These are phyloP conservation scores for Penicillium polonicum DNA, from an alignment of 2,329 filamentous ascomycete genomes.

Conservation along the genomic window DNA sequence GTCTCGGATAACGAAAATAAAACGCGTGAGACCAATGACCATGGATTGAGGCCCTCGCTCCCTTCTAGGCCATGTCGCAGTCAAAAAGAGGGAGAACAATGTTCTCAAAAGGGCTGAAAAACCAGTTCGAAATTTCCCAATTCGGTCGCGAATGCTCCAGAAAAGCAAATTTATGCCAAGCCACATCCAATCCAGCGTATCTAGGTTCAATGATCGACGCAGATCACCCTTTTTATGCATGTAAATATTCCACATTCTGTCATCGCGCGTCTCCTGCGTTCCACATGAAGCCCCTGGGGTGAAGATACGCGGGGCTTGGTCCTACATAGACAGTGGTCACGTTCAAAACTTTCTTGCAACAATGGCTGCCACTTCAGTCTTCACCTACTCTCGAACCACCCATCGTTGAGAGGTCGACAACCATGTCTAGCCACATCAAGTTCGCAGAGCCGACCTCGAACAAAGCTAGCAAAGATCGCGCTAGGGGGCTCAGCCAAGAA, in stretches of 20 bases:
- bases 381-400: conserved; percentile 16
- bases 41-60: background rate
- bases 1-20: conserved; percentile 2
- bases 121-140: background rate
- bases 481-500: conserved; percentile 13
- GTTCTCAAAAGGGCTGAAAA: background rate
- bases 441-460: conserved; percentile 22
- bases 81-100: background rate
- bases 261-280: conserved; percentile 28
- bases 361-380: conserved; percentile 17
- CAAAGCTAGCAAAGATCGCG: conserved; percentile 2
- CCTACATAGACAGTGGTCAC: conserved; percentile 17
- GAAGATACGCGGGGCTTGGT: conserved; percentile 27
- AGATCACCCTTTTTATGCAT: conserved; percentile 20
- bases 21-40: background rate
- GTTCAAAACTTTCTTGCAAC: conserved; percentile 20
- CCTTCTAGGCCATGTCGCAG: background rate
- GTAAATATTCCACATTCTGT: conserved; percentile 29
- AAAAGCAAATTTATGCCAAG: conserved; percentile 18
- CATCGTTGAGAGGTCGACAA: conserved; percentile 11
- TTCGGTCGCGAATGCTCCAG: background rate
- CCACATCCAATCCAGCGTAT: conserved; percentile 11
- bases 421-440: conserved; percentile 23
- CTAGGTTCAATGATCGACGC: conserved; percentile 29
- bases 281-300: conserved; percentile 25